Evolutionary conservation across 1,139 yeast species (phyloP).

Genomic region (Blastobotrys arbuscula): DNA sequence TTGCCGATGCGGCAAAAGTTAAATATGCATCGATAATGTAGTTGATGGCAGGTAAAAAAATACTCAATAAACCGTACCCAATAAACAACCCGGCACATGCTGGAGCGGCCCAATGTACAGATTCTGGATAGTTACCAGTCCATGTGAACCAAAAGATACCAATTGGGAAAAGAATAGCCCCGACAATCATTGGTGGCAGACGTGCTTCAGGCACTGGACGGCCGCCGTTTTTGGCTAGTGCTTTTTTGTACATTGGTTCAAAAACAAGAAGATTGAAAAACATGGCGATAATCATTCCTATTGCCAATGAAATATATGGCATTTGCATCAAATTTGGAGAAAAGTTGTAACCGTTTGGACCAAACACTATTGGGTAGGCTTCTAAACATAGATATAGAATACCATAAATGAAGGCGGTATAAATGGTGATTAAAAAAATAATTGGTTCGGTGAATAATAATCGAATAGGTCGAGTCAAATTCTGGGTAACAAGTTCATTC

Average conservation of each 20-base stretch:
- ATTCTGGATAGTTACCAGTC: conserved; percentile 67
- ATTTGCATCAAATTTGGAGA: conserved; percentile 48
- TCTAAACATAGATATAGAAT: conserved; percentile 70
- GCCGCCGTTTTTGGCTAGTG: conserved; percentile 46
- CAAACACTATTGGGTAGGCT: conserved; percentile 72
- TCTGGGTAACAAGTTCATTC: conserved; percentile 62
- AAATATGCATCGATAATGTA: conserved; percentile 78
- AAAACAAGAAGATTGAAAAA: conserved; percentile 18
- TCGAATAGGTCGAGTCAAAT: conserved; percentile 59
- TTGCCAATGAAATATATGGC: conserved; percentile 40
- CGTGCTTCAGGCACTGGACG: conserved; percentile 75
- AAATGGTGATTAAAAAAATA: conserved; percentile 58
- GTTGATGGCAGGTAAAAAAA: conserved; percentile 72
- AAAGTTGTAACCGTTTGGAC: conserved; percentile 46
- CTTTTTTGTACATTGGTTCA: conserved; percentile 36
- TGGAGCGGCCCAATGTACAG: conserved; percentile 83
- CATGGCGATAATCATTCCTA: conserved; percentile 30
- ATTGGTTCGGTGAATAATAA: conserved; percentile 74
- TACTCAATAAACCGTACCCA: conserved; percentile 69
- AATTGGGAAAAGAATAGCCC: conserved; percentile 61
- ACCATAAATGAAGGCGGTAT: conserved; percentile 82
- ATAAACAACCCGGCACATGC: conserved; percentile 64
- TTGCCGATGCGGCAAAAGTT: conserved; percentile 79
- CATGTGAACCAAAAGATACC: conserved; percentile 84
- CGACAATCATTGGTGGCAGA: conserved; percentile 65